Conservation (phyloP, 768 basidiomycete species). For the Gloeophyllum trabeum region DNA sequence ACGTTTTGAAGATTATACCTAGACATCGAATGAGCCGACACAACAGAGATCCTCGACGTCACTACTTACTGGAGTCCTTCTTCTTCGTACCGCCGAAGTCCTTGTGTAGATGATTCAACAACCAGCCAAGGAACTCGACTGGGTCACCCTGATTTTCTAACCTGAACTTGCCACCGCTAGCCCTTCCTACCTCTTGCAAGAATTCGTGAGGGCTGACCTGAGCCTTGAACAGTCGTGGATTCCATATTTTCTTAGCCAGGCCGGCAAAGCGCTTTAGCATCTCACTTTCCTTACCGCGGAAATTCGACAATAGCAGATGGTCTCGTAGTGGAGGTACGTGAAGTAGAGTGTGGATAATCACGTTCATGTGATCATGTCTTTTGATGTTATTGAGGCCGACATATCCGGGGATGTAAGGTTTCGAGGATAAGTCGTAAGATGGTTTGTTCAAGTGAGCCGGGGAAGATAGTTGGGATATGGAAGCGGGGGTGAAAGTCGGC, state of each 20-base stretch:
- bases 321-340: slow-evolving; percentile 88
- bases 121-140: slow-evolving; percentile 90
- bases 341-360: slow-evolving; percentile 86
- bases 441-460: slow-evolving; percentile 52
- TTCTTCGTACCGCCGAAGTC: slow-evolving; percentile 94
- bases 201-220: slow-evolving; percentile 99
- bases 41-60: slow-evolving; percentile 8
- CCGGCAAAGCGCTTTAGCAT: slow-evolving; percentile 80
- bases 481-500: slow-evolving; percentile 67
- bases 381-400: slow-evolving; percentile 98
- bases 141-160: slow-evolving; percentile 95
- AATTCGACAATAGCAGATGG: slow-evolving; percentile 69
- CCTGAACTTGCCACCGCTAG: slow-evolving; percentile 83
- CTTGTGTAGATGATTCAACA: slow-evolving; percentile 86
- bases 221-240: slow-evolving; percentile 90
- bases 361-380: slow-evolving; percentile 94
- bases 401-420: slow-evolving; percentile 85
- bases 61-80: slow-evolving; percentile 70
- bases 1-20: slow-evolving; percentile 89
- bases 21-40: slow-evolving; percentile 5
- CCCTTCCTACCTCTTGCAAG: slow-evolving; percentile 89
- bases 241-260: slow-evolving; percentile 93
- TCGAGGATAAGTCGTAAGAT: slow-evolving; percentile 76
- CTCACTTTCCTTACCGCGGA: slow-evolving; percentile 70
- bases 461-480: slow-evolving; percentile 44